phyloP scores from a whole-genome alignment of 2,329 filamentous ascomycete species.

The Ophiostoma pallidulum region DNA sequence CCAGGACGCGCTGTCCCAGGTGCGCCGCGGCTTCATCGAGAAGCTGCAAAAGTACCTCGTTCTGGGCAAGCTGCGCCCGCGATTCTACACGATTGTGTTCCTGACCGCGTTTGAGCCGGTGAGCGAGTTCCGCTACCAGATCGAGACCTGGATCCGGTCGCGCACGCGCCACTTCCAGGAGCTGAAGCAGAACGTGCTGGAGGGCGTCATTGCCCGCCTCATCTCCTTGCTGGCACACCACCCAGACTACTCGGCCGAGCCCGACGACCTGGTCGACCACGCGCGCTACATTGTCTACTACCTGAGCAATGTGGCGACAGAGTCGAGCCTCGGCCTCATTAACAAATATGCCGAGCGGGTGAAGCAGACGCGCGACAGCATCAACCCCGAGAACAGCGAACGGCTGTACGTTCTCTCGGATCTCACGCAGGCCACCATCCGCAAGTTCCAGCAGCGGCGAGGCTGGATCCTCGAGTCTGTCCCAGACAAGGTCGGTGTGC shows the following conservation, averaged over 20 bases:
- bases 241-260: slow-evolving; percentile 67
- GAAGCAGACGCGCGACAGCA: slow-evolving; percentile 78
- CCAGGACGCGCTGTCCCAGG: slow-evolving; percentile 65
- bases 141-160: slow-evolving; percentile 83
- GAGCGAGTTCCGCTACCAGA: slow-evolving; percentile 59
- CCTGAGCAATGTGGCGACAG: slow-evolving; percentile 68
- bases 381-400: slow-evolving; percentile 58
- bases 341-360: slow-evolving; percentile 88
- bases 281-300: slow-evolving; percentile 87
- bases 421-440: slow-evolving; percentile 70
- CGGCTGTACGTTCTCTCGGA: slow-evolving; percentile 82
- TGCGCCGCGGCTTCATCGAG: slow-evolving; percentile 69
- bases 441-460: slow-evolving; percentile 77
- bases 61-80: slow-evolving; percentile 55
- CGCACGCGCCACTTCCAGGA: slow-evolving; percentile 57
- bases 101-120: slow-evolving; percentile 83
- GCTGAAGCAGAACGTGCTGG: slow-evolving; percentile 57
- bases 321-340: slow-evolving; percentile 79
- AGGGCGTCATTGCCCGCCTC: slow-evolving; percentile 71
- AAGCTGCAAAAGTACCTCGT: slow-evolving; percentile 88
- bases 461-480: slow-evolving; percentile 81
- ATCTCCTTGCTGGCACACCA: slow-evolving; percentile 88
- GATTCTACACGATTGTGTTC: slow-evolving; percentile 87
- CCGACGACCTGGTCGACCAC: slow-evolving; percentile 68
- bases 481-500: slow-evolving; percentile 70